Conservation (phyloP, 2,329 filamentous ascomycete genomes). For the Trichoderma breve region DNA sequence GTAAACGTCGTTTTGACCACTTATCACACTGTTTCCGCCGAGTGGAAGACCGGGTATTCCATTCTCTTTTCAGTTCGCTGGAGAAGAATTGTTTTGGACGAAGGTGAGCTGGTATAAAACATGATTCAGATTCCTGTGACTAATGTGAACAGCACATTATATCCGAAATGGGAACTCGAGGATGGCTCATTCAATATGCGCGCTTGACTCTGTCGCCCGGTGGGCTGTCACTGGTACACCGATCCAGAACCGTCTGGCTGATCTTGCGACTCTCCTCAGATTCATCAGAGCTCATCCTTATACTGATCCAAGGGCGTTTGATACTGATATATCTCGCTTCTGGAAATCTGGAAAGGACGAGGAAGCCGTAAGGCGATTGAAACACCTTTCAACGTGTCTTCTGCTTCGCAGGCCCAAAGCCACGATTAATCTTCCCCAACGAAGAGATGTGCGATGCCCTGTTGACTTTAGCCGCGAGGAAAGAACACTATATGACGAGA, state of each 20-base stretch:
- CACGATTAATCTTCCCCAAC: neutral
- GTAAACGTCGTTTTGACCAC: neutral
- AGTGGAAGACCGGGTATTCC: neutral
- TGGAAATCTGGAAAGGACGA: neutral
- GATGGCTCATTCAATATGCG: slow-evolving; percentile 39
- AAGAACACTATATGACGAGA: neutral
- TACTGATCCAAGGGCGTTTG: neutral
- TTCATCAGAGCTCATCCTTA: slow-evolving; percentile 24
- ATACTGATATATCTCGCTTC: neutral
- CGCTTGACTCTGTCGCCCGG: slow-evolving; percentile 35
- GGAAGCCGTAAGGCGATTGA: neutral
- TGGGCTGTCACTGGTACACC: slow-evolving; percentile 51
- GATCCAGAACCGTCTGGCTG: slow-evolving; percentile 44
- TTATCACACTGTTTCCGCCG: neutral
- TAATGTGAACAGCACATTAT: slow-evolving; percentile 11
- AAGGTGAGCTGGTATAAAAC: neutral
- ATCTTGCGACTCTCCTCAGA: slow-evolving; percentile 41
- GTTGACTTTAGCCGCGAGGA: neutral
- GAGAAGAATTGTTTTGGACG: neutral
- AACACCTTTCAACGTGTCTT: neutral
- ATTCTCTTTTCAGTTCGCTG: neutral
- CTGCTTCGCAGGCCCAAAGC: neutral
- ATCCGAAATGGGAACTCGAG: slow-evolving; percentile 37
- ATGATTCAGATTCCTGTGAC: neutral
- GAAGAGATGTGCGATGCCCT: neutral